Evolutionary conservation across 352 stramenopile species (phyloP), one percentile per base, ranked within the genome.

Genomic region (Pythium rishiriense): DNA sequence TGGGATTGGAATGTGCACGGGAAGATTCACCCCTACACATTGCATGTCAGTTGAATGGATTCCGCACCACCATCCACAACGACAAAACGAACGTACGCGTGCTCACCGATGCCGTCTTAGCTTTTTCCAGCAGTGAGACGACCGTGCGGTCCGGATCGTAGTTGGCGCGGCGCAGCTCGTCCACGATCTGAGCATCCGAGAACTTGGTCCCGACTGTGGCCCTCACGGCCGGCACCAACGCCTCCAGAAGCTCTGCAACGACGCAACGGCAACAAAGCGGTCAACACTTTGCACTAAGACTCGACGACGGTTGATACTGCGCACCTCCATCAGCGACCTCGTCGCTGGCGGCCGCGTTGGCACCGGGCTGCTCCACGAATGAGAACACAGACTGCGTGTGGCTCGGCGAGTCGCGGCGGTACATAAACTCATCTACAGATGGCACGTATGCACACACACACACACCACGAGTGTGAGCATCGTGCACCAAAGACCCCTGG

Each of bases 131-230:
- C 19, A 94, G 69, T 51, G 76, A 78, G 31, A 92, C 76, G 15
- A 93, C 83, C 0, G 86, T 70, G 63, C 87, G 83, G 62, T 93
- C 84, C 49, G 89, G 46, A 52, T 94, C 85, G 64, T 94, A 94
- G 63, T 94, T 94, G 66, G 81, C 59, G 11, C 54, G 61, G 37
- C 86, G 82, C 47, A 94, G 66, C 61, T 88, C 81, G 28, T 90
- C 78, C 4, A 78, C 73, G 59, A 93, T 76, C 69, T 91, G 77
- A n/a, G 73, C 51, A 25, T 78, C 53, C 21, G 81, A 76, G 52
- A 91, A 88, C 33, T 77, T 79, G 58, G 47, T 73, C 31, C 84
- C 79, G 5, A 88, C 62, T 9, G 70, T 75, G 25, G 74, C 69
- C 42, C 78, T 75, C 19, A 92, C 79, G 43, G 90, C 77, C 29